Base-by-base conservation (phyloP, 768 basidiomycete genomes). In the Mycena kentingensis region DNA sequence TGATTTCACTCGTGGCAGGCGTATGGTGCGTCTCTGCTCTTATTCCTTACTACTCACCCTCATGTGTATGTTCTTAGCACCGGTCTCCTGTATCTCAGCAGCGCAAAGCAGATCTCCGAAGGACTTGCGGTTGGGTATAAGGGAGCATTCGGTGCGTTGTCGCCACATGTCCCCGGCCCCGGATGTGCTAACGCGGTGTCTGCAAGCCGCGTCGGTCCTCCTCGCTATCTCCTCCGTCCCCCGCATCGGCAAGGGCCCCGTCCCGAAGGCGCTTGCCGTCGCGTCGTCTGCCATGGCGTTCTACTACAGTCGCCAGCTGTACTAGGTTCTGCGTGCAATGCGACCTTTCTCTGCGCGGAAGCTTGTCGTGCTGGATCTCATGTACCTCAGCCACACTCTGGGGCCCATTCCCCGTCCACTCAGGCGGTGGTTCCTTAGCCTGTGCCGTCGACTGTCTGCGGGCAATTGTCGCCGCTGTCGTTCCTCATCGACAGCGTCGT, bases 1-100 rank as follows among this genome's bases (percentile, higher is more conserved):
- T 84, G 4, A 82, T 82, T 2, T 82, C 82, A 12, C 65, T 84
- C 39, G 73, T 82, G 24, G 82, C 82, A 26, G 82, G 82, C 13
- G 66, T 81, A 13, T 62, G 72, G 80, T 82, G 38, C 31, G 77
- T 67, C 44, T 18, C 8, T 8, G 11, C 31, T 25, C 15, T 8
- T 7, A 2, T 16, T 22, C 37, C 13, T 4, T 6, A 2, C 28
- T 27, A 15, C 24, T 10, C 15, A 7, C 32, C 15, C 22, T 15
- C 25, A 26, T 45, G 42, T 32, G 15, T 38, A 24, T 34, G n/a
- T 36, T 4, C 26, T 8, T 53, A 82, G 80, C 42, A 79, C 81
- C 13, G 82, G 83, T 36, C 67, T 69, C 12, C 72, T 84, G 50
- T 84, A 81, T 63, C 63, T 81, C 12, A 82, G 74, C 73, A 79